Percentiles rank a stretch among this genome's conserved stretches.
Conservation (phyloP, 2,329 filamentous ascomycete species). For the Colletotrichum liaoningense region DNA sequence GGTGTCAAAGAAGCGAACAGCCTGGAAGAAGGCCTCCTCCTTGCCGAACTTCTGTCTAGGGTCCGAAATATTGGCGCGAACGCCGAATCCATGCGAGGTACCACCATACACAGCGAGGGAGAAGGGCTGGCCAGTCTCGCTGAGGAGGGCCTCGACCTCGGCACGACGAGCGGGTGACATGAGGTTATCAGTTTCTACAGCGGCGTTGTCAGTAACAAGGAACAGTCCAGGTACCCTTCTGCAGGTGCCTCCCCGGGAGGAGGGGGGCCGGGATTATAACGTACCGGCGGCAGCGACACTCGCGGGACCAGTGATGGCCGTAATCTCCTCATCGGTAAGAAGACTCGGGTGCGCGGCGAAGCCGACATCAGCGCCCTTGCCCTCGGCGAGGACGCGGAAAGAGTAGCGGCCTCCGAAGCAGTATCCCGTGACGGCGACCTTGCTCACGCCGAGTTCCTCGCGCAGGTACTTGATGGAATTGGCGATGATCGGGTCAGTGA, state of each 20-base stretch:
- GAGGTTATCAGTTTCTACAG: constrained; percentile 66
- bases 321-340: constrained; percentile 69
- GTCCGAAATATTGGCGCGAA: constrained; percentile 69
- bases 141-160: constrained; percentile 69
- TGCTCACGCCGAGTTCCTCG: constrained; percentile 59
- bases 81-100: constrained; percentile 79
- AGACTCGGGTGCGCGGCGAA: constrained; percentile 75
- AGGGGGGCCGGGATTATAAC: constrained; percentile 30
- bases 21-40: constrained; percentile 82
- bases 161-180: constrained; percentile 66
- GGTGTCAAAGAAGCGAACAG: constrained; percentile 79
- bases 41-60: constrained; percentile 74
- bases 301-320: constrained; percentile 65
- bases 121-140: constrained; percentile 65
- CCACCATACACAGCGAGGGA: constrained; percentile 78
- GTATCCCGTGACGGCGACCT: constrained; percentile 70
- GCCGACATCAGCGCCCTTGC: constrained; percentile 66
- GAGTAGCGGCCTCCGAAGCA: constrained; percentile 73
- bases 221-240: background rate
- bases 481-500: constrained; percentile 60
- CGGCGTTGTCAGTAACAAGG: constrained; percentile 13
- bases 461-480: constrained; percentile 58
- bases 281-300: constrained; percentile 71
- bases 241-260: background rate
- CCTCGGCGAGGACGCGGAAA: constrained; percentile 62